Percentiles rank a stretch among this genome's conserved stretches.
phyloP scores from a whole-genome alignment of 495 filamentous ascomycete species.

The Aspergillus saccharolyticus region DNA sequence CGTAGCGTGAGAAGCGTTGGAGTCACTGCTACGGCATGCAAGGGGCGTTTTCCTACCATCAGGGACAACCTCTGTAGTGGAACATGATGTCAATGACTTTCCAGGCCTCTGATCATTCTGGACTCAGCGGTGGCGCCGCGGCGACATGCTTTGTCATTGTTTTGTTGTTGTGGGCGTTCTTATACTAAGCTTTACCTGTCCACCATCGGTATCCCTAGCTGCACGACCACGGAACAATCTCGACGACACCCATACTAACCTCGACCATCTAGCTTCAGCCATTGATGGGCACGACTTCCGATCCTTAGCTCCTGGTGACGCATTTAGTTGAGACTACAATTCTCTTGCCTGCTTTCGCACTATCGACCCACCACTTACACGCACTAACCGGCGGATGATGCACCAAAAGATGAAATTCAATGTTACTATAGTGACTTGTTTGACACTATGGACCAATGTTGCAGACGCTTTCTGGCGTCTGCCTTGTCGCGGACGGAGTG shows the following conservation, averaged over 20 bases:
- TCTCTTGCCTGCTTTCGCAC: slow-evolving; percentile 18
- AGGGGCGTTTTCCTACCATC: neutral
- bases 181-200: slow-evolving; percentile 10
- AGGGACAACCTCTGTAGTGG: neutral
- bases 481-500: slow-evolving; percentile 65
- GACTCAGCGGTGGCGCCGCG: neutral
- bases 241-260: neutral
- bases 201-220: neutral
- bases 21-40: neutral
- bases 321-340: slow-evolving; percentile 14
- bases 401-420: slow-evolving; percentile 16
- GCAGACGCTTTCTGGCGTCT: slow-evolving; percentile 81
- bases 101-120: neutral
- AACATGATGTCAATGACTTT: neutral
- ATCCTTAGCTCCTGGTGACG: slow-evolving; percentile 17
- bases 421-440: slow-evolving; percentile 24
- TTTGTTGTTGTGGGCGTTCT: slow-evolving; percentile 9
- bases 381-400: slow-evolving; percentile 8
- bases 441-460: slow-evolving; percentile 31
- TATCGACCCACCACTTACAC: slow-evolving; percentile 6
- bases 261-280: neutral
- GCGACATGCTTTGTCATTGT: slow-evolving; percentile 13
- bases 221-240: slow-evolving; percentile 1
- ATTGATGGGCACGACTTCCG: neutral
- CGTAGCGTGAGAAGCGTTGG: too few species aligned